These are phyloP conservation scores for Salix exigua DNA, from an alignment of 345 rosid genomes.

Conservation along the genomic window DNA sequence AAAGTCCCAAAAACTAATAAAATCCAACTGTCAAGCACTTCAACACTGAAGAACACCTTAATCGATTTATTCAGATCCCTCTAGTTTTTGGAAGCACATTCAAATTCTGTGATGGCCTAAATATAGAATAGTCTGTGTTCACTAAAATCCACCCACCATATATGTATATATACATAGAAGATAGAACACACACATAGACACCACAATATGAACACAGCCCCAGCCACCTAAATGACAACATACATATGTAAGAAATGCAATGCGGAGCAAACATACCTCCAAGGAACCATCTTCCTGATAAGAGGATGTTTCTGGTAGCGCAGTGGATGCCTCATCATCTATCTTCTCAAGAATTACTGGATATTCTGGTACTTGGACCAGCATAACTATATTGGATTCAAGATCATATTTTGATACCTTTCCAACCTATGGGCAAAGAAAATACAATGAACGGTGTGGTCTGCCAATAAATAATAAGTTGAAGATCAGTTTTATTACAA, in stretches of 20 bases:
- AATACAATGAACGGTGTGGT: constrained; percentile 2
- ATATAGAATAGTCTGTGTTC: neutral
- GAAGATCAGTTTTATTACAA: constrained; percentile 3
- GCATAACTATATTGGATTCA: constrained; percentile 45
- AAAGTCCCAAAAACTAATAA: neutral
- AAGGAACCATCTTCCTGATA: constrained; percentile 76
- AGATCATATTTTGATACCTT: constrained; percentile 56
- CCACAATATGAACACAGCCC: neutral
- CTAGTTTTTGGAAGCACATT: neutral
- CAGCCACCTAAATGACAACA: neutral
- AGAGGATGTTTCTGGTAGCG: constrained; percentile 41
- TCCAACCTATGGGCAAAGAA: constrained; percentile 62
- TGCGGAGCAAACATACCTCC: constrained; percentile 40
- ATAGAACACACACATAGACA: neutral
- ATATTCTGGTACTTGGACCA: constrained; percentile 59
- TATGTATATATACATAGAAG: neutral
- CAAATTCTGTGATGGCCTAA: neutral
- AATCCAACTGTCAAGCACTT: neutral
- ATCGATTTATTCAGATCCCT: neutral
- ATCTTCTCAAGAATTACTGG: constrained; percentile 45
- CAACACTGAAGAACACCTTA: neutral
- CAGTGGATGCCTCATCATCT: constrained; percentile 39
- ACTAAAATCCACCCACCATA: neutral
- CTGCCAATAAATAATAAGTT: constrained; percentile 9
- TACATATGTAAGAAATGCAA: neutral